Percentiles rank a stretch among this genome's conserved stretches.
These are phyloP conservation scores for Ustilago curta DNA, from an alignment of 1,284 basidiomycete species.

Conservation along the genomic window DNA sequence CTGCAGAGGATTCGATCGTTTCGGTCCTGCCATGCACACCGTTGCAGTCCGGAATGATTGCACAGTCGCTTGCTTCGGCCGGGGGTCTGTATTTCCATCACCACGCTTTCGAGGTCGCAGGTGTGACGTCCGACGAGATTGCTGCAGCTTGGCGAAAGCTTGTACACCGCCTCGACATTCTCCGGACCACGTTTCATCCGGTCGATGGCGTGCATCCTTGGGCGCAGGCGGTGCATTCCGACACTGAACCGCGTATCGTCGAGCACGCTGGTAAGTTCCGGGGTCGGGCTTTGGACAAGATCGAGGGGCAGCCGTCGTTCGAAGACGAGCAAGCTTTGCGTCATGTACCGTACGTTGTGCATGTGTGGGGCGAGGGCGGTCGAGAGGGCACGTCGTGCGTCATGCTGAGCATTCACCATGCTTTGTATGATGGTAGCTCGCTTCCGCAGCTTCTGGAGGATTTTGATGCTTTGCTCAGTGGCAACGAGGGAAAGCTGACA, in stretches of 20 bases:
- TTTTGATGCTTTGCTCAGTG: slow-evolving; percentile 22
- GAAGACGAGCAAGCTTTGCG: slow-evolving; percentile 55
- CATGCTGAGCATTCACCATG: slow-evolving; percentile 55
- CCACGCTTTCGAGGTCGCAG: slow-evolving; percentile 38
- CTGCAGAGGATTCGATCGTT: slow-evolving; percentile 27
- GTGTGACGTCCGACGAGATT: slow-evolving; percentile 6
- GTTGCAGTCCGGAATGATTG: slow-evolving; percentile 65
- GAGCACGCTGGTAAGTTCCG: slow-evolving; percentile 21
- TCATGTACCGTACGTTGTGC: slow-evolving; percentile 50
- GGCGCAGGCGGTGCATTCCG: slow-evolving; percentile 53
- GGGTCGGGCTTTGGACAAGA: background rate
- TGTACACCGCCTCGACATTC: slow-evolving; percentile 50
- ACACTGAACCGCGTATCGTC: slow-evolving; percentile 12
- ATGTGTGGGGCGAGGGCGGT: slow-evolving; percentile 21
- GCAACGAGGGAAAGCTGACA: slow-evolving; percentile 1
- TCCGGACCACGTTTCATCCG: slow-evolving; percentile 60
- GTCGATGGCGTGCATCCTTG: slow-evolving; percentile 50
- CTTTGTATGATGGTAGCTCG: slow-evolving; percentile 57
- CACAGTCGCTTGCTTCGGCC: slow-evolving; percentile 51
- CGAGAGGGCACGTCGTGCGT: background rate
- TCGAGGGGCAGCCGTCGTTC: slow-evolving; percentile 37
- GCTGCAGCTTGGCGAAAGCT: slow-evolving; percentile 45
- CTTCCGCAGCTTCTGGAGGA: slow-evolving; percentile 54
- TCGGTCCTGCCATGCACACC: slow-evolving; percentile 64
- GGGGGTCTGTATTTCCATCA: slow-evolving; percentile 60